Conservation (phyloP, 2,329 filamentous ascomycete genomes). For the Chaetomium globosum region DNA sequence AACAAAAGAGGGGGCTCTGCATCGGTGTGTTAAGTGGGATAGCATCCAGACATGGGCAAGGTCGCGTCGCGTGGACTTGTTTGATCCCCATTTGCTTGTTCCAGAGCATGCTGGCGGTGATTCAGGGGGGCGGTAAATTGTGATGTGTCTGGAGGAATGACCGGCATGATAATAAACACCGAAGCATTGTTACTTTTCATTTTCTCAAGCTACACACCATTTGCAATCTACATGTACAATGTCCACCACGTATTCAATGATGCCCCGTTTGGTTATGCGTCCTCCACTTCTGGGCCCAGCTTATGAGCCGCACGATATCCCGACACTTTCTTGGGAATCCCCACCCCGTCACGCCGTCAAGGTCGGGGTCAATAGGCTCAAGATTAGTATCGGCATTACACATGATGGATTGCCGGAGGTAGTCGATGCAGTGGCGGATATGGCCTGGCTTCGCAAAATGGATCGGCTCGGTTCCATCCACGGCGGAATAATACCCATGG, state of each 20-base stretch:
- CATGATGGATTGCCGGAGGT: conserved; percentile 3
- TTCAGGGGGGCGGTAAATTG: not conserved
- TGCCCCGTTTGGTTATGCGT: not conserved
- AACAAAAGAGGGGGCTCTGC: not conserved
- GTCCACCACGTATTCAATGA: not conserved
- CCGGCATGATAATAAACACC: not conserved
- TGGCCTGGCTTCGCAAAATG: conserved; percentile 1
- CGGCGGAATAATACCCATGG: not conserved
- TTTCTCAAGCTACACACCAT: not conserved
- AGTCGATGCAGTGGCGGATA: conserved; percentile 2
- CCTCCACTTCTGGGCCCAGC: conserved; percentile 4
- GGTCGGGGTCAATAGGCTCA: not conserved
- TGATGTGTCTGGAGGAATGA: not conserved
- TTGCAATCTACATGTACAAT: not conserved
- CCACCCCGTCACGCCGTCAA: not conserved
- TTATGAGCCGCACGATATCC: conserved; percentile 2
- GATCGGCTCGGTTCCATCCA: not conserved
- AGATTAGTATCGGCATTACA: not conserved
- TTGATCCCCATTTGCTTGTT: not conserved
- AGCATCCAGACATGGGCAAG: conserved; percentile 1
- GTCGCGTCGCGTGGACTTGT: not conserved
- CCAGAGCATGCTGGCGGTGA: not conserved
- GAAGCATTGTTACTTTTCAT: not conserved
- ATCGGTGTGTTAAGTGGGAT: not conserved
- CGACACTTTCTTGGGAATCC: not conserved